These are phyloP conservation scores for Annulohypoxylon nitens DNA, from an alignment of 495 filamentous ascomycete species.

Conservation along the genomic window DNA sequence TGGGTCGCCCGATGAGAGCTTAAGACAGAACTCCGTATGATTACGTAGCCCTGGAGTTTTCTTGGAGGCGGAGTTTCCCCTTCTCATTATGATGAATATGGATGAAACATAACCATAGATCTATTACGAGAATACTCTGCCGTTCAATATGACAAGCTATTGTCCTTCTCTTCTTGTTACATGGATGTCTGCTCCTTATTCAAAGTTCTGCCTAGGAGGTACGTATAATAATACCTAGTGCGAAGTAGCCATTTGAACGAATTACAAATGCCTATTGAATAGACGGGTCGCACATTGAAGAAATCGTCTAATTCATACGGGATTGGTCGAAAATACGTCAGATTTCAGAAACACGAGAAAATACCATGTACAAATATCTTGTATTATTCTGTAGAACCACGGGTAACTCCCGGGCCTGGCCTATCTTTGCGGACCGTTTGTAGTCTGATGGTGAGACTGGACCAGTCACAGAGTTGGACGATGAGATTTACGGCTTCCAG, in stretches of 20 bases:
- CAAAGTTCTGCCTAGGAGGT: background rate
- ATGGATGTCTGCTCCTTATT: background rate
- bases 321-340: constrained; percentile 25
- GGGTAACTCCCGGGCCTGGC: constrained; percentile 23
- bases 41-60: constrained; percentile 1
- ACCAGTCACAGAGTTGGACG: constrained; percentile 43
- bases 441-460: constrained; percentile 41
- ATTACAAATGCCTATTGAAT: background rate
- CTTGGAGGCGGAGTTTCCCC: too few species aligned
- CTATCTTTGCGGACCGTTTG: constrained; percentile 28
- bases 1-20: constrained; percentile 6
- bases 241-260: too few species aligned
- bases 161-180: background rate
- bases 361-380: background rate
- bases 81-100: background rate
- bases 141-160: background rate
- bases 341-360: constrained; percentile 38
- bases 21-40: background rate
- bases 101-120: constrained; percentile 2
- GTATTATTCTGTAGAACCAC: constrained; percentile 15
- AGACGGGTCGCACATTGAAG: constrained; percentile 17
- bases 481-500: constrained; percentile 32
- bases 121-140: background rate
- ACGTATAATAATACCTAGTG: background rate
- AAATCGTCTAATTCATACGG: background rate